Conservation (phyloP, 2,329 filamentous ascomycete genomes). For the Aspergillus japonicus region DNA sequence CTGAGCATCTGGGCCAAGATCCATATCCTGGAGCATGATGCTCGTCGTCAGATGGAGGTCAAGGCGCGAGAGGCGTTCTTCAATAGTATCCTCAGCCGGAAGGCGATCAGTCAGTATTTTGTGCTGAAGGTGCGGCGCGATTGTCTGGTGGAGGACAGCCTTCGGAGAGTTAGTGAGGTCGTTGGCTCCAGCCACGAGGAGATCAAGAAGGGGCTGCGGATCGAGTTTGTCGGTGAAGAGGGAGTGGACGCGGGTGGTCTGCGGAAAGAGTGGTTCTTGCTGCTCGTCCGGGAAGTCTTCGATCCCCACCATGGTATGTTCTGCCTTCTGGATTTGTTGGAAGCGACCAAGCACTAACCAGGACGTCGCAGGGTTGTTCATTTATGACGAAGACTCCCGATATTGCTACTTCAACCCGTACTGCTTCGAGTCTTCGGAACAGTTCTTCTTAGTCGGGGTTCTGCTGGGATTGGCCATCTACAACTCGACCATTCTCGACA, state of each 20-base stretch:
- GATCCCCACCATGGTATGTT: constrained; percentile 79
- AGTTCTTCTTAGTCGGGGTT: constrained; percentile 87
- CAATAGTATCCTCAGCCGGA: constrained; percentile 76
- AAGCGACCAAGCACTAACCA: neutral
- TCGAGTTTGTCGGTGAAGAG: constrained; percentile 84
- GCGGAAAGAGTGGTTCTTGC: constrained; percentile 91
- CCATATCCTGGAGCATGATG: constrained; percentile 83
- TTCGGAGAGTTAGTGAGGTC: constrained; percentile 80
- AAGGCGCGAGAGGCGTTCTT: constrained; percentile 90
- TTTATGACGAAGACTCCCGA: constrained; percentile 85
- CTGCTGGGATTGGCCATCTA: constrained; percentile 88
- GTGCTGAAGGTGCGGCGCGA: constrained; percentile 76
- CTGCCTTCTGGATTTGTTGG: neutral
- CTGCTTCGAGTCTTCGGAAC: constrained; percentile 86
- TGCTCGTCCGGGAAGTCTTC: constrained; percentile 85
- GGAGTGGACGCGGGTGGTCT: constrained; percentile 87
- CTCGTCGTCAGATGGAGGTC: constrained; percentile 81
- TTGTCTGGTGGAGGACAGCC: constrained; percentile 83
- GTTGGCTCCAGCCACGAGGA: constrained; percentile 78
- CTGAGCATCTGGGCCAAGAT: constrained; percentile 92
- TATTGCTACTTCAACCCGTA: constrained; percentile 93
- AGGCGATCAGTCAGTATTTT: constrained; percentile 73
- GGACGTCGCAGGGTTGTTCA: constrained; percentile 68
- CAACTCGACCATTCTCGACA: constrained; percentile 88
- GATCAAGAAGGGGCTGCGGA: constrained; percentile 83